Evolutionary conservation across 148 eudicot genomes (phyloP), one percentile per base, ranked within the genome.

Genomic region (Arctostaphylos glauca): DNA sequence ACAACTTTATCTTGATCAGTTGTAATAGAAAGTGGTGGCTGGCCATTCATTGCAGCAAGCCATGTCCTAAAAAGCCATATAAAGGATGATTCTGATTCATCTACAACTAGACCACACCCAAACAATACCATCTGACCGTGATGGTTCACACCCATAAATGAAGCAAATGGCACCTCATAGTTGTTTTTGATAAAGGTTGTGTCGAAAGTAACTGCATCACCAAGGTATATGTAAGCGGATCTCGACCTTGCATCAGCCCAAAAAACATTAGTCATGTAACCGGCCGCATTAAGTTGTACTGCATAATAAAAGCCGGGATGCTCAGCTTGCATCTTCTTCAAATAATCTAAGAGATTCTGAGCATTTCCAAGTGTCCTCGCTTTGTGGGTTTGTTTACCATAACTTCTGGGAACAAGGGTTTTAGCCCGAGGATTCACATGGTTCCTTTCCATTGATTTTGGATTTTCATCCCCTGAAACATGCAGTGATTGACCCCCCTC

Each of bases 211-310:
- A 94, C 94, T 21, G 90, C 88, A 84, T 95, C 98, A 25, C 98
- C 98, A 82, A 95, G 94, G 88, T 92, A 91, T 79, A 84, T 84
- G 82, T 92, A 95, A 58, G 98, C 94, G 53, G 89, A 85, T 87
- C 98, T 92, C 44, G 98, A 95, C 88, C 94, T 92, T 59, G 96
- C 91, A 89, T 95, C 96, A 8, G 98, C 92, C 98, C 98, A 95
- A 77, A 94, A 95, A 79, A 89, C 96, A 87, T 92, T 95, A 59
- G 96, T 88, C 94, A 95, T 90, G 83, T 86, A 90, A 80, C 91
- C 91, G 50, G 90, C 94, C 49, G 91, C 95, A 86, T 94, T 95
- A 25, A 95, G 95, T 80, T 95, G 98, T 85, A 95, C 87, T 6
- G 98, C 98, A 86, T 95, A 95, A 80, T 92, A 94, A 87, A 95